These are phyloP conservation scores for Trichoderma sp. DNA, from an alignment of 2,329 filamentous ascomycete species.

Conservation along the genomic window DNA sequence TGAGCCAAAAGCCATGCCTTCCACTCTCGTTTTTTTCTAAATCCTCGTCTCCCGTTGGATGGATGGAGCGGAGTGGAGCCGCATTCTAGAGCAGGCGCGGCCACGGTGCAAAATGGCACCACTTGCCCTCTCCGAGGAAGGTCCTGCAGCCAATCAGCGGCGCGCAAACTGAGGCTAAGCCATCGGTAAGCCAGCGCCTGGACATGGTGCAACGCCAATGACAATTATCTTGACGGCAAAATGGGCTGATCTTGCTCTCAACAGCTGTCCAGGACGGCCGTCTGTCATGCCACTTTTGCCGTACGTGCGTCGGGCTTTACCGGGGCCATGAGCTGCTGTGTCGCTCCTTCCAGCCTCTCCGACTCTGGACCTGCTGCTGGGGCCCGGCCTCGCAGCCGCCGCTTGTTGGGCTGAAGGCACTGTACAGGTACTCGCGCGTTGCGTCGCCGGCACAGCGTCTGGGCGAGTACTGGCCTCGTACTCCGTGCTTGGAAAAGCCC, in stretches of 20 bases:
- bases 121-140: conserved; percentile 17
- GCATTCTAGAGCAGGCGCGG: conserved; percentile 13
- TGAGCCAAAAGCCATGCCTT: not conserved
- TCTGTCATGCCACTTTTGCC: conserved; percentile 23
- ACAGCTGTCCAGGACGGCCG: conserved; percentile 8
- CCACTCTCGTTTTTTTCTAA: not conserved
- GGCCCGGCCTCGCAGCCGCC: not conserved
- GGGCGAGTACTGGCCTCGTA: not conserved
- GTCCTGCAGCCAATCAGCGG: conserved; percentile 1
- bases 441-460: not conserved
- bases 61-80: conserved; percentile 13
- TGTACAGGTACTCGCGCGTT: not conserved
- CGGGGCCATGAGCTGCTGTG: conserved; percentile 10
- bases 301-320: conserved; percentile 17
- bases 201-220: conserved; percentile 21
- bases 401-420: not conserved
- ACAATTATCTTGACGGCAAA: conserved; percentile 19
- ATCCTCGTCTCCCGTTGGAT: conserved; percentile 2
- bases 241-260: conserved; percentile 20
- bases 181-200: conserved; percentile 14
- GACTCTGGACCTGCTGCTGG: not conserved
- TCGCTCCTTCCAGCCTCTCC: conserved; percentile 11
- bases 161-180: conserved; percentile 11
- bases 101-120: conserved; percentile 20
- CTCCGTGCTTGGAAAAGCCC: not conserved